These are phyloP conservation scores for Heteromeles arbutifolia DNA, from an alignment of 306 rosid species.

Conservation along the genomic window DNA sequence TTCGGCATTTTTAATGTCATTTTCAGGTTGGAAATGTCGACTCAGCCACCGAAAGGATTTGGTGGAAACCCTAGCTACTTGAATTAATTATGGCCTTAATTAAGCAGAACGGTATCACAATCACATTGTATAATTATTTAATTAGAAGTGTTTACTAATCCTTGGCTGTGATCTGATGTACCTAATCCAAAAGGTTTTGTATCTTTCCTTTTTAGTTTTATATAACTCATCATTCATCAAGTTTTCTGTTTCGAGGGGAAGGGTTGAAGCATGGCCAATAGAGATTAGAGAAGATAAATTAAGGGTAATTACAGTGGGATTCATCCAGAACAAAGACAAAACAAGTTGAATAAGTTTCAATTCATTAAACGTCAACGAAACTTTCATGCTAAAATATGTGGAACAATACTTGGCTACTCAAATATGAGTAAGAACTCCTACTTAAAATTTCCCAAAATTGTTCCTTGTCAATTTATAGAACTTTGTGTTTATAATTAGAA, in stretches of 20 bases:
- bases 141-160: constrained; percentile 1
- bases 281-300: background rate
- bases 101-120: constrained; percentile 5
- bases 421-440: too few species aligned
- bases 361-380: background rate
- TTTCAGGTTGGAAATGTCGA: constrained; percentile 35
- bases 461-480: too few species aligned
- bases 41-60: constrained; percentile 29
- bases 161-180: constrained; percentile 19
- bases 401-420: too few species aligned
- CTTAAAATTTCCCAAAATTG: too few species aligned
- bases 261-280: background rate
- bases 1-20: constrained; percentile 18
- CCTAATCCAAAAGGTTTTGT: constrained; percentile 44
- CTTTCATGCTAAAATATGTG: background rate
- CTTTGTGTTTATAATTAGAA: too few species aligned
- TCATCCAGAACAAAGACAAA: background rate
- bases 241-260: constrained; percentile 17
- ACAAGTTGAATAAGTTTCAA: background rate
- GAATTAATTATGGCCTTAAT: background rate
- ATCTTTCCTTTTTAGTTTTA: background rate
- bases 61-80: constrained; percentile 44
- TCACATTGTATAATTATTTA: background rate
- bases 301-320: background rate
- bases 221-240: background rate